Evolutionary conservation across 129 eudicot species (phyloP).

Genomic region (Lactuca sativa): DNA sequence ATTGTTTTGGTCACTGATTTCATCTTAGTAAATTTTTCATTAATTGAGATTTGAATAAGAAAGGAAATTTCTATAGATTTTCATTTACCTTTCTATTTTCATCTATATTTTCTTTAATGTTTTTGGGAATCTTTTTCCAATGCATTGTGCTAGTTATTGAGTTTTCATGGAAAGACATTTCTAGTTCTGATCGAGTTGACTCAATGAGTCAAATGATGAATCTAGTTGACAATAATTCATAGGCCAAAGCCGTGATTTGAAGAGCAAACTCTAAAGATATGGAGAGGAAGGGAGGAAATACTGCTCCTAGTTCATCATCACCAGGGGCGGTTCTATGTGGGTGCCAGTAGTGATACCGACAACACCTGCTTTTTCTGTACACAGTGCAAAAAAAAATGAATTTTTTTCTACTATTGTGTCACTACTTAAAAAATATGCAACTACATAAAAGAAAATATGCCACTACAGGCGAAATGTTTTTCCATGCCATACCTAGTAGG

Average conservation of each 20-base stretch:
- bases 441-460: no score
- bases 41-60: not conserved
- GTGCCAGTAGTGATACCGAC: no score
- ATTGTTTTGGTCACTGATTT: conserved; percentile 5
- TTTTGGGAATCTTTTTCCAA: not conserved
- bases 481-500: conserved; percentile 15
- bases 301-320: conserved; percentile 52
- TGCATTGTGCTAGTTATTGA: conserved; percentile 13
- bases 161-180: conserved; percentile 5
- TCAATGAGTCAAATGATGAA: conserved; percentile 11
- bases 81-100: conserved; percentile 6
- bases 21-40: conserved; percentile 14
- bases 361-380: no score
- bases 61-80: not conserved
- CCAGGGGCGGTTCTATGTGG: not conserved
- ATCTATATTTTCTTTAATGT: conserved; percentile 15
- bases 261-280: conserved; percentile 17
- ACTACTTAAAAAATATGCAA: no score
- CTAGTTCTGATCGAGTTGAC: conserved; percentile 31
- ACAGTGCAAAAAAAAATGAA: no score
- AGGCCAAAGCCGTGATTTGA: conserved; percentile 24
- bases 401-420: no score
- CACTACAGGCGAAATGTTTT: no score
- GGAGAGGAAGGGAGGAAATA: conserved; percentile 64
- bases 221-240: not conserved